These are phyloP conservation scores for Pyrenochaeta sp. DNA, from an alignment of 2,329 filamentous ascomycete genomes.

Conservation along the genomic window DNA sequence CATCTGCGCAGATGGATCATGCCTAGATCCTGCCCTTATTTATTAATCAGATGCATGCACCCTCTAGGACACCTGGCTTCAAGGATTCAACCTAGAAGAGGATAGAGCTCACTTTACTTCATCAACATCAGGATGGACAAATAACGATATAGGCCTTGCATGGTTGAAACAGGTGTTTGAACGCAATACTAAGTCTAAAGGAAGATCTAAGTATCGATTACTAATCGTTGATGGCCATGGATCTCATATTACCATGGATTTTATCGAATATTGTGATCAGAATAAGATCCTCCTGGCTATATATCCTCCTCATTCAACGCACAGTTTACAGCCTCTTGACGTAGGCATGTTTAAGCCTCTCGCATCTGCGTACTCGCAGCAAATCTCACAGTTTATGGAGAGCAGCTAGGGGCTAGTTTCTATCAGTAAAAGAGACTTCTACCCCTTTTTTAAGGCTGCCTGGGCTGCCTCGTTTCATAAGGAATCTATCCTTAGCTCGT, in stretches of 20 bases:
- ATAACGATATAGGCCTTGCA: conserved; percentile 12
- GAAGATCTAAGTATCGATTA: conserved; percentile 6
- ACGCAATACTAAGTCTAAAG: conserved; percentile 12
- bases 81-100: conserved; percentile 4
- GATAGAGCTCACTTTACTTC: background rate
- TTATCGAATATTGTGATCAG: conserved; percentile 17
- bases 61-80: conserved; percentile 3
- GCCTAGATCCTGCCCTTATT: background rate
- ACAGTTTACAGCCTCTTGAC: conserved; percentile 1
- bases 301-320: background rate
- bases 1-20: conserved; percentile 1
- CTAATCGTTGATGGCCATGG: no score
- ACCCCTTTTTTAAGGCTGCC: no score
- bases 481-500: no score
- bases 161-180: conserved; percentile 22
- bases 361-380: background rate
- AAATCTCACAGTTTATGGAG: no score
- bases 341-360: conserved; percentile 2
- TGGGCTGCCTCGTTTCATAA: no score
- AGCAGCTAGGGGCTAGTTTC: no score
- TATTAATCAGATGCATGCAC: background rate
- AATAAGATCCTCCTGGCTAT: conserved; percentile 14
- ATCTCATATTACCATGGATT: background rate
- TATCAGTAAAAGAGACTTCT: no score
- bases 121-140: conserved; percentile 11